A percentile compares a stretch with the other conserved stretches of the same genome.
Conservation (phyloP, 495 filamentous ascomycete genomes). For the Hypomontagnella submonticulosa region DNA sequence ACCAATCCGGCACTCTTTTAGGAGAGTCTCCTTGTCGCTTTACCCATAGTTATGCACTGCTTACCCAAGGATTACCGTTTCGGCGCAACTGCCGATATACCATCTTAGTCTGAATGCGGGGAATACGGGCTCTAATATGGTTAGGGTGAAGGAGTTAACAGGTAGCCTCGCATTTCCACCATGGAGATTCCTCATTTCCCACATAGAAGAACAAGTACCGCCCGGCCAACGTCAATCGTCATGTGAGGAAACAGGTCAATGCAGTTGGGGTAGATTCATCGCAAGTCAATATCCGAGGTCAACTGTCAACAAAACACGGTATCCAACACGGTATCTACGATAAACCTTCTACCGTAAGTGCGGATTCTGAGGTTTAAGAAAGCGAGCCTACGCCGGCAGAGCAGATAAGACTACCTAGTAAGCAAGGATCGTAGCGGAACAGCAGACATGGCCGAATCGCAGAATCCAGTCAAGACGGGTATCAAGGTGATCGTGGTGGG, state of each 20-base stretch:
- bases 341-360: background rate
- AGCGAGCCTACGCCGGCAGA: slow-evolving; percentile 4
- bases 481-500: slow-evolving; percentile 70
- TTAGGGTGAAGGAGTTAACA: slow-evolving; percentile 18
- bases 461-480: slow-evolving; percentile 48
- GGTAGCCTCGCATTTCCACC: slow-evolving; percentile 19
- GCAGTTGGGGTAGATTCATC: slow-evolving; percentile 15
- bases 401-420: background rate
- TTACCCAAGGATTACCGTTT: slow-evolving; percentile 4
- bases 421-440: background rate
- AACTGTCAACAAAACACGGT: slow-evolving; percentile 1
- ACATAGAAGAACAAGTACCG: slow-evolving; percentile 32
- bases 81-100: slow-evolving; percentile 35
- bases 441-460: slow-evolving; percentile 41
- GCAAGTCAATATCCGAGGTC: slow-evolving; percentile 18
- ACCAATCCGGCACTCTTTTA: background rate
- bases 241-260: slow-evolving; percentile 16
- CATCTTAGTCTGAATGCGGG: slow-evolving; percentile 26
- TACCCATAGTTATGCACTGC: background rate
- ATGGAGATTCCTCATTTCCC: slow-evolving; percentile 1
- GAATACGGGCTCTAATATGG: slow-evolving; percentile 32
- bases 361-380: slow-evolving; percentile 18
- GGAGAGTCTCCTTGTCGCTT: slow-evolving; percentile 5
- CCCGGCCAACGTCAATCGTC: slow-evolving; percentile 1
- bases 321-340: slow-evolving; percentile 7